phyloP scores from a whole-genome alignment of 2,329 filamentous ascomycete species.

The Penicillium sp. region DNA sequence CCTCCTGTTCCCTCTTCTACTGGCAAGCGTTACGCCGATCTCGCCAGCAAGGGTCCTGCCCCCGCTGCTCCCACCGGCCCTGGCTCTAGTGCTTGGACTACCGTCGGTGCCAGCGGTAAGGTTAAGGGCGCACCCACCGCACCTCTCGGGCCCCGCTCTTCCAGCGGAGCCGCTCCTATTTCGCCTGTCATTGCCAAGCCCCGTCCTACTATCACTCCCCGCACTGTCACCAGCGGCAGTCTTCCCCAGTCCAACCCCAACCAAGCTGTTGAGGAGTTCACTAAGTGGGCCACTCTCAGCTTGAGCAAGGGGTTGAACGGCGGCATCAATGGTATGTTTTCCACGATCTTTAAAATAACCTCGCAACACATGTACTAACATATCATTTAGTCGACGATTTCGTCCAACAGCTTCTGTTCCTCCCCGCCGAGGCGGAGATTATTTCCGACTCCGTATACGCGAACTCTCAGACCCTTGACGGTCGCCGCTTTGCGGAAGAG shows the following conservation, averaged over 20 bases:
- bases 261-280: conserved; percentile 85
- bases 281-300: conserved; percentile 84
- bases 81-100: conserved; percentile 77
- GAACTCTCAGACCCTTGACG: conserved; percentile 85
- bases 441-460: conserved; percentile 90
- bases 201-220: conserved; percentile 57
- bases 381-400: conserved; percentile 70
- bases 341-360: neutral
- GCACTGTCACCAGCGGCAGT: conserved; percentile 50
- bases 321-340: conserved; percentile 64
- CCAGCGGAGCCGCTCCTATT: conserved; percentile 46
- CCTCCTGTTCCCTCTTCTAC: conserved; percentile 48
- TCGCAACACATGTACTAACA: conserved; percentile 35
- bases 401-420: conserved; percentile 70
- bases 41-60: conserved; percentile 74
- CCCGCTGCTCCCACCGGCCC: conserved; percentile 46
- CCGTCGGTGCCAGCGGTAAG: conserved; percentile 91
- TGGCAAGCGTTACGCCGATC: conserved; percentile 91
- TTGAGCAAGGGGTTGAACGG: conserved; percentile 72
- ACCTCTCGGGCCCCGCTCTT: conserved; percentile 49
- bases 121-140: conserved; percentile 68
- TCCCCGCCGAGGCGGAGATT: conserved; percentile 76
- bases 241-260: conserved; percentile 48
- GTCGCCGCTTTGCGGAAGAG: conserved; percentile 89
- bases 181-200: conserved; percentile 50